phyloP scores from a whole-genome alignment of 2,329 filamentous ascomycete genomes.

The Stachybotrys elegans region DNA sequence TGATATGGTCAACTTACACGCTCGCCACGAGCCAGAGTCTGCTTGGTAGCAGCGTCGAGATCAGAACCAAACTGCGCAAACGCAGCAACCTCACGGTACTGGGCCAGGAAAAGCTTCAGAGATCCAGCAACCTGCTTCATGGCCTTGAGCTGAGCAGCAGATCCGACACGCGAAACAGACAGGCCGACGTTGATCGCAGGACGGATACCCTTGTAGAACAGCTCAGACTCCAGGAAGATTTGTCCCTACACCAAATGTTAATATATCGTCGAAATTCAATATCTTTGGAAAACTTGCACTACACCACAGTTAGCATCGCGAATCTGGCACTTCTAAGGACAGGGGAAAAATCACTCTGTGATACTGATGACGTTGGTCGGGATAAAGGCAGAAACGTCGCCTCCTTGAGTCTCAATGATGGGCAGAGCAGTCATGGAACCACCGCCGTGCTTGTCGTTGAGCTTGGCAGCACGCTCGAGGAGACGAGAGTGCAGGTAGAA shows the following conservation, averaged over 20 bases:
- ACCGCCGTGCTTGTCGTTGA: conserved; percentile 91
- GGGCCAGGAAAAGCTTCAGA: conserved; percentile 99
- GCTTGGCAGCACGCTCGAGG: conserved; percentile 98
- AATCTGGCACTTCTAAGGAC: too few species aligned
- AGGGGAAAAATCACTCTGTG: too few species aligned
- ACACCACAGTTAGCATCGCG: too few species aligned
- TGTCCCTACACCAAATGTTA: too few species aligned
- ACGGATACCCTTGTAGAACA: conserved; percentile 99
- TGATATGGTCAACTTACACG: conserved; percentile 59
- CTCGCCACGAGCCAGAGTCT: conserved; percentile 97
- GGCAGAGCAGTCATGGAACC: conserved; percentile 96
- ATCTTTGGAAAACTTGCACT: too few species aligned
- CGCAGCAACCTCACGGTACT: conserved; percentile 99
- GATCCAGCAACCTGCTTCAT: conserved; percentile 99
- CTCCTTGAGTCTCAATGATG: conserved; percentile 98
- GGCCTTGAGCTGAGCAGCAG: conserved; percentile 98
- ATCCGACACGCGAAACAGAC: conserved; percentile 99
- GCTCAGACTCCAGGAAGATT: conserved; percentile 98
- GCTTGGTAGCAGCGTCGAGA: conserved; percentile 97
- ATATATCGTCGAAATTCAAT: too few species aligned
- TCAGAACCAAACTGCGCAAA: conserved; percentile 99
- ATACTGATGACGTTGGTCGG: conserved; percentile 99
- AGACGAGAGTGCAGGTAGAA: conserved; percentile 99
- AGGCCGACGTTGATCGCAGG: conserved; percentile 99
- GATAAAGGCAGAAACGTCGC: conserved; percentile 99